Percentiles rank a stretch among this genome's conserved stretches.
Conservation (phyloP, 345 rosid genomes). For the Euphorbia tirucalli region DNA sequence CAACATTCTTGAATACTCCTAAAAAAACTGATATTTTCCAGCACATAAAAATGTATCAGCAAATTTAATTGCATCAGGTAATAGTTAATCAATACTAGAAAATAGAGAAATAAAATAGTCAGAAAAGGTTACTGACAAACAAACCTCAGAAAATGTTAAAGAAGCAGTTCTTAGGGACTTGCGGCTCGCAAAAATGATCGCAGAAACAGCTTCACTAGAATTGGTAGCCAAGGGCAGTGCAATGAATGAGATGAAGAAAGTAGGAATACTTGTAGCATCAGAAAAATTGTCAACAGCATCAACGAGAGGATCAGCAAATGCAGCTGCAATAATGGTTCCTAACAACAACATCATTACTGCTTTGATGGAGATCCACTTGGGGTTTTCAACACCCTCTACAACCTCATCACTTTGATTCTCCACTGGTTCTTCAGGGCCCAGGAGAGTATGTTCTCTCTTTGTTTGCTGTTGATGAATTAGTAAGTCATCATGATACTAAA, state of each 20-base stretch:
- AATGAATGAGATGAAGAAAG: conserved; percentile 93
- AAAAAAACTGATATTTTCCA: too few relatives aligned
- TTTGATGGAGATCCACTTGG: conserved; percentile 54
- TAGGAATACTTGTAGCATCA: conserved; percentile 81
- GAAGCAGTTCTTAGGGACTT: conserved; percentile 80
- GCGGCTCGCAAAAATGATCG: conserved; percentile 82
- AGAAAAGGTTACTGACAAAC: conserved; percentile 9
- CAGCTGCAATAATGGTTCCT: conserved; percentile 84
- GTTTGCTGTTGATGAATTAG: conserved; percentile 53
- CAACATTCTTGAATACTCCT: too few relatives aligned
- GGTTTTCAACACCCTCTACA: conserved; percentile 46
- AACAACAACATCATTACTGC: conserved; percentile 64
- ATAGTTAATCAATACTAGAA: not conserved
- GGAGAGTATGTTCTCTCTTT: conserved; percentile 57
- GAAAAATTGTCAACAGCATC: conserved; percentile 90
- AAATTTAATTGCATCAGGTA: too few relatives aligned
- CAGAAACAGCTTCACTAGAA: conserved; percentile 92
- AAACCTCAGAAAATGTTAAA: conserved; percentile 86
- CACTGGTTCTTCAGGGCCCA: conserved; percentile 32
- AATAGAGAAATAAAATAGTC: not conserved
- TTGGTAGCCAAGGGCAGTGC: conserved; percentile 91
- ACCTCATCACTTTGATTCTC: conserved; percentile 57
- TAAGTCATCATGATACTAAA: conserved; percentile 4
- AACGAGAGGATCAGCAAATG: conserved; percentile 93
- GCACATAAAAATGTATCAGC: too few relatives aligned